Conservation (phyloP, 2,329 filamentous ascomycete species). For the Davidsoniella eucalypti region DNA sequence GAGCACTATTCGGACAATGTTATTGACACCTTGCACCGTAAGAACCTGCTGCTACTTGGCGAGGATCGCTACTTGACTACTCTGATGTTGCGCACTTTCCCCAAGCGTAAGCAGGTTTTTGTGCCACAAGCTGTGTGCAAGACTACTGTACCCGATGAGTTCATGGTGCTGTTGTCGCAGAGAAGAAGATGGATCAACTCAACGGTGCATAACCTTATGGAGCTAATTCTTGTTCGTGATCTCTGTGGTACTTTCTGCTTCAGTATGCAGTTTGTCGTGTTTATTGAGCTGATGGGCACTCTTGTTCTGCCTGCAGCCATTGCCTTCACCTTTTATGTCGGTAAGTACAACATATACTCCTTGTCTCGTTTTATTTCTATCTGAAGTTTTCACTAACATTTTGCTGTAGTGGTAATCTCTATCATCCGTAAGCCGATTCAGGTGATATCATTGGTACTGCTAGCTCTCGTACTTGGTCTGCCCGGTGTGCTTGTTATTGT, state of each 20-base stretch:
- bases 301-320: constrained; percentile 91
- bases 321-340: constrained; percentile 89
- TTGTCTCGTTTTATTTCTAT: neutral
- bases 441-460: constrained; percentile 75
- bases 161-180: constrained; percentile 84
- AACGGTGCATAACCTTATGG: constrained; percentile 97
- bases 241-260: constrained; percentile 98
- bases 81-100: constrained; percentile 96
- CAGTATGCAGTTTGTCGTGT: constrained; percentile 98
- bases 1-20: constrained; percentile 99
- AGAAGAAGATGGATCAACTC: constrained; percentile 98
- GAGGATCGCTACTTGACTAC: constrained; percentile 94
- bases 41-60: constrained; percentile 80
- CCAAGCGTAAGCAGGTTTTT: constrained; percentile 97
- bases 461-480: constrained; percentile 82
- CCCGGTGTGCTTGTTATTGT: constrained; percentile 82
- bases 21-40: constrained; percentile 94
- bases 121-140: constrained; percentile 98
- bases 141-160: constrained; percentile 85
- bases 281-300: constrained; percentile 86
- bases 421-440: constrained; percentile 64
- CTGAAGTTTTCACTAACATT: neutral
- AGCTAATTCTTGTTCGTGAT: constrained; percentile 85
- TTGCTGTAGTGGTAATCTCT: constrained; percentile 55
- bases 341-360: constrained; percentile 32